A percentile compares a stretch with the other conserved stretches of the same genome.
phyloP scores from a whole-genome alignment of 495 filamentous ascomycete genomes.

The Penicillium egyptiacum region DNA sequence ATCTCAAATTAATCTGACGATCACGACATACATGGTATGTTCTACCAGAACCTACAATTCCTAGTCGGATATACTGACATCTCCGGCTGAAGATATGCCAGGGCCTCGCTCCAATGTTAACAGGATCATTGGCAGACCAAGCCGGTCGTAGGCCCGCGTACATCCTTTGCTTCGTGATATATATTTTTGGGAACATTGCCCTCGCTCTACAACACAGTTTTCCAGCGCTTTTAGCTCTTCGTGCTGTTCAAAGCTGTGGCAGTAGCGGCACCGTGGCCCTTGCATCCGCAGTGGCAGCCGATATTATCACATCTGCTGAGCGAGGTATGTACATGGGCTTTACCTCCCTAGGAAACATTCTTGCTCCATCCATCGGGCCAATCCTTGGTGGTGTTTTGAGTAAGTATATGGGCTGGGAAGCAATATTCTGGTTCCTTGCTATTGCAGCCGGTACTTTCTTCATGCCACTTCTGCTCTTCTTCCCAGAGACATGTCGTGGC shows the following conservation, averaged over 20 bases:
- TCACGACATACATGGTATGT: conserved; percentile 52
- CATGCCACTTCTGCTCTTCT: conserved; percentile 30
- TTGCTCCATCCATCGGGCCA: conserved; percentile 51
- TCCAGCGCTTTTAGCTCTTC: conserved; percentile 45
- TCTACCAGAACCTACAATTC: neutral
- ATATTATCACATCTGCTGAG: conserved; percentile 47
- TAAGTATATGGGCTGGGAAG: conserved; percentile 66
- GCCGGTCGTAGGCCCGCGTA: conserved; percentile 52
- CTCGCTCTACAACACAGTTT: conserved; percentile 49
- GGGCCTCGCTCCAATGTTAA: conserved; percentile 51
- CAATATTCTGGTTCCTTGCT: conserved; percentile 74
- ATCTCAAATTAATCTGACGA: conserved; percentile 48
- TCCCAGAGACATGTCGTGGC: conserved; percentile 45
- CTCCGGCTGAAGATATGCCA: conserved; percentile 41
- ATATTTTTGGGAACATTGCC: conserved; percentile 47
- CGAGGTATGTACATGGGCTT: conserved; percentile 50
- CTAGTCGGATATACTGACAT: neutral
- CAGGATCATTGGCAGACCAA: conserved; percentile 50
- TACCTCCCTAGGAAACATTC: conserved; percentile 35
- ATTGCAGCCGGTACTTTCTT: conserved; percentile 50
- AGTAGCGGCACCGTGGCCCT: conserved; percentile 50
- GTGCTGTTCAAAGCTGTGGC: conserved; percentile 51
- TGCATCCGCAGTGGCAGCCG: conserved; percentile 45
- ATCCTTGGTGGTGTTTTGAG: conserved; percentile 64
- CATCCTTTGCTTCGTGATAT: conserved; percentile 47